Evolutionary conservation across 495 filamentous ascomycete species (phyloP), one percentile per base, ranked within the genome.

Genomic region (Neurospora sp.): DNA sequence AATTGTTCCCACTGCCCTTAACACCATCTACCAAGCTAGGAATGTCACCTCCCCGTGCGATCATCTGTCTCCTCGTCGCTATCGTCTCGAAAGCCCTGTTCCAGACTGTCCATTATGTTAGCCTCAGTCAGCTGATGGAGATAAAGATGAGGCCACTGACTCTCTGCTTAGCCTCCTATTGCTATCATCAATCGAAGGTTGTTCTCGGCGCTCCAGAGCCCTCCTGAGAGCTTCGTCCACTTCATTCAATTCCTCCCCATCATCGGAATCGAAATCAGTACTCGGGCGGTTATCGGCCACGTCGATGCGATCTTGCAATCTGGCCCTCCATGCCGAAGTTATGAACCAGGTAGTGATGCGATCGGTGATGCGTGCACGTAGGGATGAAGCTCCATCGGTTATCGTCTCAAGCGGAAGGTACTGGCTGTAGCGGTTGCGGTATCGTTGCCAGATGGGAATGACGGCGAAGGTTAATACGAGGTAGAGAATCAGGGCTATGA

Each of bases 401-500:
- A 94, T 88, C 27, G 86, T 83, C 39, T 91, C 87, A 39, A 93
- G 80, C 1, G 91, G 91, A 11, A 93, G 87, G 76, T 92, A 93
- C 70, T 91, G 88, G 81, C 84, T 84, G 78, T 95, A 95, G 72
- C 93, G 90, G 75, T 86, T 85, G 74, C 90, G 92, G 81, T 95
- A 92, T 70, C 88, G 88, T 39, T 88, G 91, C 87, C 93, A 92
- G 76, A 93, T 82, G 4, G 94, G 94, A 46, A 95, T 78, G 80
- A 95, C 76, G 71, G 92, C 78, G 80, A 91, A 93, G 71, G 89
- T 90, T 69, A 91, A 80, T 66, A 92, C 74, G 78, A 95, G 82
- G 82, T 93, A 97, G 77, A 97, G 84, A 69, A 88, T 79, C 71
- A 94, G 85, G 46, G 93, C 92, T 80, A 96, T 91, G 74, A 92